Evolutionary conservation across 148 eudicot species (phyloP).

Genomic region (Simmondsia chinensis): DNA sequence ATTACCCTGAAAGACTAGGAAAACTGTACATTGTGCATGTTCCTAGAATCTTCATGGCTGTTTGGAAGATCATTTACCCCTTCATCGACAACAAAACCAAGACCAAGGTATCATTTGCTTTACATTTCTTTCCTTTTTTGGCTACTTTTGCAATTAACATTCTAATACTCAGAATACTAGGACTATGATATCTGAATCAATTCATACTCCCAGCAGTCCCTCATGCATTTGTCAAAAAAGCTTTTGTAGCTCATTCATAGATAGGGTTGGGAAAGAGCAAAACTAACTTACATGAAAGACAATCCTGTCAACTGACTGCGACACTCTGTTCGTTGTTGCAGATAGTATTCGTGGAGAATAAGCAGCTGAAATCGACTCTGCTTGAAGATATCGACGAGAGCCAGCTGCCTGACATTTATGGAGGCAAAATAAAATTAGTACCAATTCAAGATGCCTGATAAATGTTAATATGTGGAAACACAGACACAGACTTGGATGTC

Average conservation of each 20-base stretch:
- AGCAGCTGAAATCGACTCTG: constrained; percentile 46
- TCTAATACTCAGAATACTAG: no score
- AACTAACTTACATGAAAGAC: no score
- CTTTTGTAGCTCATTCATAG: no score
- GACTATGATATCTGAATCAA: no score
- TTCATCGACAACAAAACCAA: constrained; percentile 72
- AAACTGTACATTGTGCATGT: constrained; percentile 56
- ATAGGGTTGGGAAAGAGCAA: no score
- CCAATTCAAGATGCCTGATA: constrained; percentile 43
- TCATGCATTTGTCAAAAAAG: no score
- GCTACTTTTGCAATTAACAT: no score
- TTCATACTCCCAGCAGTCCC: no score
- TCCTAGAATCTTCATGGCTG: constrained; percentile 58
- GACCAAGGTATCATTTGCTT: constrained; percentile 84
- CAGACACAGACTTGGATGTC: neutral
- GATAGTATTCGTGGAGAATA: constrained; percentile 71
- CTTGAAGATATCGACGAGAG: constrained; percentile 72
- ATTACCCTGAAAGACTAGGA: constrained; percentile 82
- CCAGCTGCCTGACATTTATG: constrained; percentile 83
- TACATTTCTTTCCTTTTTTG: no score
- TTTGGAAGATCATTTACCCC: constrained; percentile 77
- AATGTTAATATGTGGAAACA: neutral
- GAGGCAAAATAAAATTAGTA: constrained; percentile 61
- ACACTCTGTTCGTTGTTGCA: constrained; percentile 9
- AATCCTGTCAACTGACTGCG: no score